These are phyloP conservation scores for Cercospora sojina DNA, from an alignment of 2,329 filamentous ascomycete species.

Conservation along the genomic window DNA sequence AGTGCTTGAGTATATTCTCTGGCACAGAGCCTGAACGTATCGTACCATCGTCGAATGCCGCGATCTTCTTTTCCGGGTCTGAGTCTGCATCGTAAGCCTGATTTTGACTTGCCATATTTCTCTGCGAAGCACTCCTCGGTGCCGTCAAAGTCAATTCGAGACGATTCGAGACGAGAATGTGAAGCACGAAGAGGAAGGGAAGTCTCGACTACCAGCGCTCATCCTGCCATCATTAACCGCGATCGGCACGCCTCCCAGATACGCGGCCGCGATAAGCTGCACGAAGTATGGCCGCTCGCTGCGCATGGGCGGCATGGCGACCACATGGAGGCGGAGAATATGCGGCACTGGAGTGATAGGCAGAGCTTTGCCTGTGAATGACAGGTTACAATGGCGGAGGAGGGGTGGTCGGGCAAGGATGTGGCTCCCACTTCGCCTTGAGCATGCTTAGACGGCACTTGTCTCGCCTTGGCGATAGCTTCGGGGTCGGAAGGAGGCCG, in stretches of 20 bases:
- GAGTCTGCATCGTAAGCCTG: conserved; percentile 17
- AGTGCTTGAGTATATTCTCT: conserved; percentile 50
- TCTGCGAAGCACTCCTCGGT: background rate
- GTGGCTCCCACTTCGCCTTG: conserved; percentile 8
- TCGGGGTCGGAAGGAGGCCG: background rate
- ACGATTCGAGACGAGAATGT: background rate
- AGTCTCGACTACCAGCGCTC: background rate
- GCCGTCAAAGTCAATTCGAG: background rate
- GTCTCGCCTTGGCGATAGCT: conserved; percentile 9
- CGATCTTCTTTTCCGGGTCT: conserved; percentile 29
- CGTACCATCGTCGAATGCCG: conserved; percentile 30
- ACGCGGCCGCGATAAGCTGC: background rate
- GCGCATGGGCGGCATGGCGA: conserved; percentile 8
- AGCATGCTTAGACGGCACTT: conserved; percentile 11
- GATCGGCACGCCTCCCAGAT: background rate
- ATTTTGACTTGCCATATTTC: background rate
- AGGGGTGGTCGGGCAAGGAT: conserved; percentile 10
- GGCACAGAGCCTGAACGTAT: conserved; percentile 33
- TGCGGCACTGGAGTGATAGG: conserved; percentile 3
- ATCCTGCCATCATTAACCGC: background rate
- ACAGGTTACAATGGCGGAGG: conserved; percentile 8
- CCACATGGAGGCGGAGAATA: background rate
- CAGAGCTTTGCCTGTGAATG: conserved; percentile 12
- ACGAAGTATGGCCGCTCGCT: background rate
- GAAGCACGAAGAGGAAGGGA: background rate